Evolutionary conservation across 2,329 filamentous ascomycete species (phyloP).

Genomic region (Nemania sp.): DNA sequence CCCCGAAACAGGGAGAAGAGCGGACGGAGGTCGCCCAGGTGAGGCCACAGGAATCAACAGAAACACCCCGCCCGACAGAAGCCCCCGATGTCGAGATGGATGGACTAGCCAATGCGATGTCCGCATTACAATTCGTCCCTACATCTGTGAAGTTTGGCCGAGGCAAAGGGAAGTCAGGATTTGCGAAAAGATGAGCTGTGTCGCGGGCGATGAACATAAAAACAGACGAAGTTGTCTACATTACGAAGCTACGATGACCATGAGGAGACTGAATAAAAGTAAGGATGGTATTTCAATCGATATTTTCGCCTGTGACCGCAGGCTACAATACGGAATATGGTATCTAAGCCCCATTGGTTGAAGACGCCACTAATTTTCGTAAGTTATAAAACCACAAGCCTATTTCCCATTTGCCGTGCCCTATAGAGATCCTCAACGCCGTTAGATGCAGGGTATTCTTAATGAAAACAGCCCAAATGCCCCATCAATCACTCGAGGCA

Average conservation of each 20-base stretch:
- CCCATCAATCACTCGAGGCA: slow-evolving; percentile 75
- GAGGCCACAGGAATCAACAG: slow-evolving; percentile 20
- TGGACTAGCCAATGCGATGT: slow-evolving; percentile 69
- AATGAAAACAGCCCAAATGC: slow-evolving; percentile 12
- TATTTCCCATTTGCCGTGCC: neutral
- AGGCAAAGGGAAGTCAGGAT: slow-evolving; percentile 56
- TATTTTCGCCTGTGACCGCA: neutral
- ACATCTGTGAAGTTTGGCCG: slow-evolving; percentile 68
- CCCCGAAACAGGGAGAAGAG: slow-evolving; percentile 21
- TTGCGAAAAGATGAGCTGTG: slow-evolving; percentile 50
- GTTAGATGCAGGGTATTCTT: slow-evolving; percentile 29
- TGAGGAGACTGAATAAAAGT: neutral
- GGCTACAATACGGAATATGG: neutral
- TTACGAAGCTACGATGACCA: slow-evolving; percentile 24
- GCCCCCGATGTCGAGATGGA: slow-evolving; percentile 61
- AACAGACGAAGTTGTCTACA: slow-evolving; percentile 8
- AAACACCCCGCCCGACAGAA: slow-evolving; percentile 25
- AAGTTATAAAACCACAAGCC: neutral
- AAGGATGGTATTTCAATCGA: neutral
- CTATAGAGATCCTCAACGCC: slow-evolving; percentile 31
- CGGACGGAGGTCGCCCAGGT: slow-evolving; percentile 6
- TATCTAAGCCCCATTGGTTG: neutral
- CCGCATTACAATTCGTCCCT: slow-evolving; percentile 72
- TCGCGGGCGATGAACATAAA: slow-evolving; percentile 1
- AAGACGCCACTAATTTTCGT: neutral